phyloP scores from a whole-genome alignment of 225 moss, liverwort and hornwort species.

The Polytrichum formosum region DNA sequence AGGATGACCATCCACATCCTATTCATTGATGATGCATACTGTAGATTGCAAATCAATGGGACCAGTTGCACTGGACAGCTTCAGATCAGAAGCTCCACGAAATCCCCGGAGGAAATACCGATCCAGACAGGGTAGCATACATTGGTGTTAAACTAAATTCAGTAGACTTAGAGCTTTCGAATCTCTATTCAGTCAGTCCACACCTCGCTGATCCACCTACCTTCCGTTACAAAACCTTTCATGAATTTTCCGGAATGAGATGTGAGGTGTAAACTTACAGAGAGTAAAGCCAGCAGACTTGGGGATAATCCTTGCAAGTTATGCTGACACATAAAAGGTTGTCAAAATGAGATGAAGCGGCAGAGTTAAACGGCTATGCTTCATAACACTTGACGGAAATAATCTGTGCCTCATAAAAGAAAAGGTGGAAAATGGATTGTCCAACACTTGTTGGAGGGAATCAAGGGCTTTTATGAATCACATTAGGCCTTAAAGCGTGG shows the following conservation, averaged over 20 bases:
- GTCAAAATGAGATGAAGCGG: background rate
- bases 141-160: background rate
- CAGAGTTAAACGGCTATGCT: background rate
- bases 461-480: background rate
- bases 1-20: background rate
- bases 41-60: background rate
- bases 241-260: background rate
- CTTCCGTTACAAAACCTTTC: background rate
- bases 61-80: background rate
- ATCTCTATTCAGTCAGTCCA: too few species aligned
- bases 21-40: background rate
- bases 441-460: background rate
- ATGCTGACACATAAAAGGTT: background rate
- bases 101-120: too few species aligned
- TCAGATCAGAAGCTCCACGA: too few species aligned
- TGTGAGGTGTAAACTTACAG: conserved; percentile 4
- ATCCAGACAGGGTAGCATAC: too few species aligned
- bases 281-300: background rate
- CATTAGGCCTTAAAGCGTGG: background rate
- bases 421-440: background rate
- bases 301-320: conserved; percentile 7
- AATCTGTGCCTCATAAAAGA: background rate
- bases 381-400: background rate
- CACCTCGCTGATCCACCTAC: background rate
- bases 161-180: background rate